Percentiles rank a stretch among this genome's conserved stretches.
phyloP scores from a whole-genome alignment of 2,329 filamentous ascomycete genomes.

The Calonectria pauciramosa region DNA sequence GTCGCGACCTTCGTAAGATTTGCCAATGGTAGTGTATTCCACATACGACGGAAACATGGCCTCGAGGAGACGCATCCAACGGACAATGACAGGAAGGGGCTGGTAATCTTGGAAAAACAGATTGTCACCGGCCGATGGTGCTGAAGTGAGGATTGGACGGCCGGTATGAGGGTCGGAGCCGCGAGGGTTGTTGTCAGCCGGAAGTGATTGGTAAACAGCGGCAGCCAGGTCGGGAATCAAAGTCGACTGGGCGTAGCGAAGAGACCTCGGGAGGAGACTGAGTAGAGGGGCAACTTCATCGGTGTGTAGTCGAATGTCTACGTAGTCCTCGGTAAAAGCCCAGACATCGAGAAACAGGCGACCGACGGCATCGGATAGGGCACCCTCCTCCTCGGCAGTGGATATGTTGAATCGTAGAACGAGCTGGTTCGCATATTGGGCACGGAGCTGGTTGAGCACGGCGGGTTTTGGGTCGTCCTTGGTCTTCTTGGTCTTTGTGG shows the following conservation, averaged over 20 bases:
- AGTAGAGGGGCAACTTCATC: conserved; percentile 84
- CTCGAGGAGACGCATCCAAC: conserved; percentile 91
- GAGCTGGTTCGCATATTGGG: conserved; percentile 81
- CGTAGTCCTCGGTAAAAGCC: conserved; percentile 85
- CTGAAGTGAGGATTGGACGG: conserved; percentile 47
- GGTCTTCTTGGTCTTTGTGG: conserved; percentile 51
- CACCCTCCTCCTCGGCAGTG: conserved; percentile 75
- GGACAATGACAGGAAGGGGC: conserved; percentile 83
- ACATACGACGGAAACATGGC: conserved; percentile 92
- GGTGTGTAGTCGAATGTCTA: conserved; percentile 85
- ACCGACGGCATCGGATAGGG: conserved; percentile 79
- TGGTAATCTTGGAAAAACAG: conserved; percentile 96
- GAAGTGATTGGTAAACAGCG: conserved; percentile 73
- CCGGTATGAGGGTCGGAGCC: conserved; percentile 43
- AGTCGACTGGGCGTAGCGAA: conserved; percentile 79
- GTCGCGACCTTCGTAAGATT: conserved; percentile 88
- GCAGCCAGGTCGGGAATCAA: conserved; percentile 86
- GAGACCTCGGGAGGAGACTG: conserved; percentile 79
- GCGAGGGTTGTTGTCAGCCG: conserved; percentile 37
- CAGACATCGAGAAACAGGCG: conserved; percentile 90
- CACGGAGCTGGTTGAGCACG: conserved; percentile 51
- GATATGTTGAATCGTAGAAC: conserved; percentile 90
- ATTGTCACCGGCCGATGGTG: conserved; percentile 67
- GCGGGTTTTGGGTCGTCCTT: conserved; percentile 43
- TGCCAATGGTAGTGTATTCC: conserved; percentile 80